phyloP scores from a whole-genome alignment of 2,329 filamentous ascomycete genomes.

The Aphanocladium album region DNA sequence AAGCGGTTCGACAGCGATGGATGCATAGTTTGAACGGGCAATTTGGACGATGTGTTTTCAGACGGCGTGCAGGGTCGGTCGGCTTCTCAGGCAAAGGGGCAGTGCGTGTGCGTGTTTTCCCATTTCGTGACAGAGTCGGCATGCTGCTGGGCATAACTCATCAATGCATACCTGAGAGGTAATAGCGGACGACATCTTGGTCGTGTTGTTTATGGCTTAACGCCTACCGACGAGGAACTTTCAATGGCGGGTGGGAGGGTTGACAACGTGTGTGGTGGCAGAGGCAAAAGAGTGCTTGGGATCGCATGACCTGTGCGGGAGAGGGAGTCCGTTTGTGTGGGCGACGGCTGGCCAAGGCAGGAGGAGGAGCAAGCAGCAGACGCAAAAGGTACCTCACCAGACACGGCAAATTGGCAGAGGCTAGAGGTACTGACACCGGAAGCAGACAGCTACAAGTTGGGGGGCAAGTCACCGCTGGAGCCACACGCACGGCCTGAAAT shows the following conservation, averaged over 20 bases:
- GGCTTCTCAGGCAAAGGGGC: conserved; percentile 5
- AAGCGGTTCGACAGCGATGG: neutral
- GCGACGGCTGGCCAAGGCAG: neutral
- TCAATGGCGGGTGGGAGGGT: conserved; percentile 30
- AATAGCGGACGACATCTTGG: conserved; percentile 52
- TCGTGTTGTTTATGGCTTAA: conserved; percentile 43
- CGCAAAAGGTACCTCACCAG: neutral
- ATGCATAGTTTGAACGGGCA: neutral
- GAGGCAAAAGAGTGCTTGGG: conserved; percentile 27
- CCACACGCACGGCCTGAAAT: neutral
- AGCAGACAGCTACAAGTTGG: neutral
- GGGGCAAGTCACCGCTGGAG: neutral
- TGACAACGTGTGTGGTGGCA: conserved; percentile 25
- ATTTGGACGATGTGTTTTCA: neutral
- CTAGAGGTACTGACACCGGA: neutral
- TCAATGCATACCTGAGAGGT: conserved; percentile 50
- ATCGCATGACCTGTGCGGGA: conserved; percentile 34
- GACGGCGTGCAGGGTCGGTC: neutral
- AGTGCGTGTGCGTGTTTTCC: neutral
- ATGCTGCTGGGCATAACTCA: neutral
- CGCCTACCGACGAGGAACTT: conserved; percentile 40
- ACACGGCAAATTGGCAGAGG: neutral
- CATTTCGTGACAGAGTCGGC: neutral
- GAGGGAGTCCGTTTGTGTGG: conserved; percentile 12
- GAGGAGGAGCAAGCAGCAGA: too few relatives aligned